Evolutionary conservation across 2,329 filamentous ascomycete species (phyloP).

Genomic region (Claviceps spartinae): DNA sequence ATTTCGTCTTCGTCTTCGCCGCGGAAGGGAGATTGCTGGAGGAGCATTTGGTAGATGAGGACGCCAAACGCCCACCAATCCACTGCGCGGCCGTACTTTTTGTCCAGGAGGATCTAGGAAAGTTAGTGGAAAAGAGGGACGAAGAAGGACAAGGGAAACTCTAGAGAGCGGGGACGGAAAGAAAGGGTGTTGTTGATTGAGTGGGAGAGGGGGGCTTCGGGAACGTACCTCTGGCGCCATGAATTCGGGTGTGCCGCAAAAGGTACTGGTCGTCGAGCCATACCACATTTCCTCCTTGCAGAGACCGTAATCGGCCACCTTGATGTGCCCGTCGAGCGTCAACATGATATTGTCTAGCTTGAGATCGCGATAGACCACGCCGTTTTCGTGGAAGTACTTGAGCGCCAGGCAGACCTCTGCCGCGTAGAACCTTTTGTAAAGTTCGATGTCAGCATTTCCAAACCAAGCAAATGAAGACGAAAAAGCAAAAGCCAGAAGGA

Average conservation of each 20-base stretch:
- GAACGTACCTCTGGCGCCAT: slow-evolving; percentile 85
- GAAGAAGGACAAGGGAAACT: background rate
- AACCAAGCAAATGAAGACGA: background rate
- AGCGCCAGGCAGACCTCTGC: slow-evolving; percentile 92
- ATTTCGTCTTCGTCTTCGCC: slow-evolving; percentile 99
- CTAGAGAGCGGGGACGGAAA: no score
- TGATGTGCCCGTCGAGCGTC: slow-evolving; percentile 92
- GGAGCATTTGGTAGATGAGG: slow-evolving; percentile 97
- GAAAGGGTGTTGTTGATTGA: background rate
- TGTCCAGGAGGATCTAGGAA: slow-evolving; percentile 76
- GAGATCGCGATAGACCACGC: slow-evolving; percentile 94
- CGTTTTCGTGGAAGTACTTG: slow-evolving; percentile 99
- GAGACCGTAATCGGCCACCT: slow-evolving; percentile 95
- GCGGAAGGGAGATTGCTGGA: slow-evolving; percentile 96
- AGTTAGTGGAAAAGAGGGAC: background rate
- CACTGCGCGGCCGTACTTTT: slow-evolving; percentile 93
- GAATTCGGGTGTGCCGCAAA: slow-evolving; percentile 98
- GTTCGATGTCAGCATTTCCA: slow-evolving; percentile 8
- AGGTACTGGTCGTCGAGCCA: slow-evolving; percentile 88
- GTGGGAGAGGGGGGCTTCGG: no score
- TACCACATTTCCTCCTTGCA: slow-evolving; percentile 99
- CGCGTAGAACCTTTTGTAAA: slow-evolving; percentile 64
- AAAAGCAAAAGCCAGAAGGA: slow-evolving; percentile 2
- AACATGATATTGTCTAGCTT: slow-evolving; percentile 89
- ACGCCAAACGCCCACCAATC: slow-evolving; percentile 99